These are phyloP conservation scores for Paramecium caudatum DNA, from an alignment of 73 alveolate genomes.

Conservation along the genomic window DNA sequence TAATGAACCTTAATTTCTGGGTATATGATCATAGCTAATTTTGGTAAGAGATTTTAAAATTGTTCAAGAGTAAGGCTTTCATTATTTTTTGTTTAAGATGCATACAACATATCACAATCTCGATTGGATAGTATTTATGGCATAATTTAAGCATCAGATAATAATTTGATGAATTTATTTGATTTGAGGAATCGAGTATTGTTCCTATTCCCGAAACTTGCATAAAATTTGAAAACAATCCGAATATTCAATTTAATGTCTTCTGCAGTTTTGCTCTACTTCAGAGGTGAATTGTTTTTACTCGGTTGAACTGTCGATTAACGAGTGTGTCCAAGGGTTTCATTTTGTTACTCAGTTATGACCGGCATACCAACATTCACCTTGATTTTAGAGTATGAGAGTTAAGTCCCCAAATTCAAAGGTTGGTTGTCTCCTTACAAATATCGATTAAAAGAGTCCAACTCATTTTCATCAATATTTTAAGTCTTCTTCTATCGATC, in stretches of 20 bases:
- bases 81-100: constrained; percentile 37
- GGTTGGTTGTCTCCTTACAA: constrained; percentile 42
- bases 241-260: not conserved
- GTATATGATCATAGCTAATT: constrained; percentile 29
- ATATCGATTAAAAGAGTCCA: constrained; percentile 48
- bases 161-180: constrained; percentile 33
- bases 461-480: constrained; percentile 44
- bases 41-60: constrained; percentile 44
- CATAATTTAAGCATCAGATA: constrained; percentile 33
- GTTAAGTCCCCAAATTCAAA: constrained; percentile 23
- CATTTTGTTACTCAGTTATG: constrained; percentile 40
- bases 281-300: not conserved
- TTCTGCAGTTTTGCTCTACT: not conserved
- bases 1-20: not conserved
- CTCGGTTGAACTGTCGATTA: constrained; percentile 42
- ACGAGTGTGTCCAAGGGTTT: constrained; percentile 60
- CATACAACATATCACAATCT: constrained; percentile 50
- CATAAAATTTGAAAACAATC: constrained; percentile 59
- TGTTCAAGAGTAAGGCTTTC: constrained; percentile 52
- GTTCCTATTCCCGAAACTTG: constrained; percentile 61
- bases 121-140: constrained; percentile 39
- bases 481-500: constrained; percentile 22
- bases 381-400: constrained; percentile 61
- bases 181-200: constrained; percentile 52
- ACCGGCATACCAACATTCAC: constrained; percentile 60